Conservation (phyloP, 164 flowering plant genomes). For the Chimonanthus salicifolius region DNA sequence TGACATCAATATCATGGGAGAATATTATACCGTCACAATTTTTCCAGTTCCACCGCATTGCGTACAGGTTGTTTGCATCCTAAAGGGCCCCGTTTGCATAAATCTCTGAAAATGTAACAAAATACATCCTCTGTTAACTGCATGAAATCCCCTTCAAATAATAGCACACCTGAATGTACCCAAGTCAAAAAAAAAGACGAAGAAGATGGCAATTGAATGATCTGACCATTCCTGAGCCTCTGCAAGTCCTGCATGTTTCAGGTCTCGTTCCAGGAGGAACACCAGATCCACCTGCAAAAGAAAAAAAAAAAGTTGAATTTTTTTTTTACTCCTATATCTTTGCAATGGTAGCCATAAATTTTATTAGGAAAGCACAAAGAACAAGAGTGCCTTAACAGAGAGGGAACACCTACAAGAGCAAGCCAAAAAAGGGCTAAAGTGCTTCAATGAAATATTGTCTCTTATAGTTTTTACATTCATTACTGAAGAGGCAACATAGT, state of each 20-base stretch:
- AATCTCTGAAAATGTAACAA: constrained; percentile 35
- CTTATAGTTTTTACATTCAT: too few relatives aligned
- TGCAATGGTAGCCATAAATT: too few relatives aligned
- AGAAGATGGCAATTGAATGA: not conserved
- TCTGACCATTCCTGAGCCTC: constrained; percentile 83
- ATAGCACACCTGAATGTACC: not conserved
- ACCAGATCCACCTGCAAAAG: constrained; percentile 75
- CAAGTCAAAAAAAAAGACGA: not conserved
- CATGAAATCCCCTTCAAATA: not conserved
- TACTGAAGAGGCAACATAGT: too few relatives aligned
- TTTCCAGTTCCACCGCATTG: constrained; percentile 80
- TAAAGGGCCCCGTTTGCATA: constrained; percentile 63
- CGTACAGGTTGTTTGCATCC: constrained; percentile 61
- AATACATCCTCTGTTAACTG: not conserved
- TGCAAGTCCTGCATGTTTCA: constrained; percentile 76
- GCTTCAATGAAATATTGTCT: too few relatives aligned
- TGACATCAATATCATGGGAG: not conserved
- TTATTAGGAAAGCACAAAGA: too few relatives aligned
- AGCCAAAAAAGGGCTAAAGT: too few relatives aligned
- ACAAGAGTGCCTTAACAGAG: too few relatives aligned
- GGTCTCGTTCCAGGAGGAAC: constrained; percentile 96
- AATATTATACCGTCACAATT: constrained; percentile 48
- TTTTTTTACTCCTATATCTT: too few relatives aligned
- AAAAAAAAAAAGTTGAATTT: not conserved
- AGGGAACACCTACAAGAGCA: too few relatives aligned